Evolutionary conservation across 176 grass and related monocot genomes (phyloP), one percentile per base, ranked within the genome.

Genomic region (Oryza australiensis): DNA sequence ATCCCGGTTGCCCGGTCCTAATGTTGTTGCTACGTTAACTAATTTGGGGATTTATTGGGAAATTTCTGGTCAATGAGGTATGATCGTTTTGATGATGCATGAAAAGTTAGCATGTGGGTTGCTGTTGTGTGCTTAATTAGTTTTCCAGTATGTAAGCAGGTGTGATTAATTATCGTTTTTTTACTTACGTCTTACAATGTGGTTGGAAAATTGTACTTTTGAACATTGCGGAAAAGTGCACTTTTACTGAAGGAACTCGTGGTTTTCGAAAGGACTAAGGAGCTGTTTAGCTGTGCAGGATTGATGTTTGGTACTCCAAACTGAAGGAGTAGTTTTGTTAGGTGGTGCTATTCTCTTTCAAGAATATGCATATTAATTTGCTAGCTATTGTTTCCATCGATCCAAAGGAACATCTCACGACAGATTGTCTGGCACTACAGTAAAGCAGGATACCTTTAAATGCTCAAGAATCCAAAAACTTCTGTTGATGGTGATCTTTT

Each of bases 41-140:
- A 80, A 26, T 75, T 23, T 64, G 23, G 23, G 23, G 41, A 34
- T 75, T 68, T 42, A 24, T 62, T 26, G 22, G 26, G 43, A 62
- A 13, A 64, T 73, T 73, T 34, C 55, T 2, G 5, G 2, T 18
- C 42, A 40, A 72, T 65, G 32, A 30, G 29, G 8, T 12, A 35
- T 10, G 14, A 74, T 79, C 30, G 7, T 74, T 68, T 55, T 55
- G 18, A 76, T 76, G 14, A n/a, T 55, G 42, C 7, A 16, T 70
- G 55, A 81, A 71, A 70, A 81, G 53, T 35, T 37, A 63, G 49
- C 26, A 42, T 55, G 23, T 55, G 49, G 15, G 15, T 66, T 65
- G 69, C 13, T 46, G 16, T 55, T 22, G 18, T 28, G 78, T 13
- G 48, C 40, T 66, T 82, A 3, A 59, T 69, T 75, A 66, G 79